Percentiles rank a stretch among this genome's conserved stretches.
Conservation (phyloP, 2,329 filamentous ascomycete genomes). For the Ceratocystis variospora region DNA sequence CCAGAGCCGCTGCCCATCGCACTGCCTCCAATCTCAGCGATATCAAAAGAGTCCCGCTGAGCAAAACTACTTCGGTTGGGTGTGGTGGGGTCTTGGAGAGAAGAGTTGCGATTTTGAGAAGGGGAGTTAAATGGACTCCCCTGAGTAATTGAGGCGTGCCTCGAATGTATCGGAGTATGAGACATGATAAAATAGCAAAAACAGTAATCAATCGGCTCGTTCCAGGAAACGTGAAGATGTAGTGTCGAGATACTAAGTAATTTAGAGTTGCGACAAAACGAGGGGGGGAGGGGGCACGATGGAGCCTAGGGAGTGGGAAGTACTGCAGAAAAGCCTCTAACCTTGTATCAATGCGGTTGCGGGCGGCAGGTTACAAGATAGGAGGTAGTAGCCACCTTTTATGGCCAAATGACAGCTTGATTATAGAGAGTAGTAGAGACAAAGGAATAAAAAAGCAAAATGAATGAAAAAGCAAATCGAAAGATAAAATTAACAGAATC, state of each 20-base stretch:
- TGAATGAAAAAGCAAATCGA: neutral
- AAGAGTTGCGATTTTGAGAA: slow-evolving; percentile 29
- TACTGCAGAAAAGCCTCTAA: neutral
- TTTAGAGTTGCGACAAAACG: neutral
- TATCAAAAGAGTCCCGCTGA: slow-evolving; percentile 35
- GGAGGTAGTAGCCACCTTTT: neutral
- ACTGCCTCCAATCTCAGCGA: slow-evolving; percentile 33
- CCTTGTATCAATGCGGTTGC: neutral
- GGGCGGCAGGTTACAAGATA: neutral
- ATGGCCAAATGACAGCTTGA: neutral
- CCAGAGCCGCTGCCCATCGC: slow-evolving; percentile 35
- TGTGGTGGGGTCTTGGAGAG: slow-evolving; percentile 36
- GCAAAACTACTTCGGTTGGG: slow-evolving; percentile 36
- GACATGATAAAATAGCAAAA: slow-evolving; percentile 27
- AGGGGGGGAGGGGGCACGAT: neutral
- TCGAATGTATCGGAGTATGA: slow-evolving; percentile 45
- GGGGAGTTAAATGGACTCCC: slow-evolving; percentile 18
- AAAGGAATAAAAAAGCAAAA: neutral
- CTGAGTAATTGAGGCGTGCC: slow-evolving; percentile 43
- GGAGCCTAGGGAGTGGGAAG: neutral
- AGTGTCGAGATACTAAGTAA: neutral
- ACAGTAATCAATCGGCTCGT: neutral
- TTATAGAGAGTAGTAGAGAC: neutral
- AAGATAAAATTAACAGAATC: neutral
- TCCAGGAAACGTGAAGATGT: neutral